These are phyloP conservation scores for Salicornia ramosissima DNA, from an alignment of 148 eudicot species.

Conservation along the genomic window DNA sequence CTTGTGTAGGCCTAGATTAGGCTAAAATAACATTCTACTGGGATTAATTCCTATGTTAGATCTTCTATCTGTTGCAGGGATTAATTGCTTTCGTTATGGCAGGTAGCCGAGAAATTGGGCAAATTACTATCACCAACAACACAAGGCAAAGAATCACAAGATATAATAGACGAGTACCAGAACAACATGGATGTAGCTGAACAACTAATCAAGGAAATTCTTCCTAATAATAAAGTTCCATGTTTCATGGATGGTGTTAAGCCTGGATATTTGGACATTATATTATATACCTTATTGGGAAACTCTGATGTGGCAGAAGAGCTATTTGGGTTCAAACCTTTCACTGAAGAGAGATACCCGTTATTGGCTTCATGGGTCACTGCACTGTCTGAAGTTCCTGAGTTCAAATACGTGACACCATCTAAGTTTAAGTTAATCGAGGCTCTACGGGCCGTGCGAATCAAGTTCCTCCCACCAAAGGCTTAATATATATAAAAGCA, in stretches of 20 bases:
- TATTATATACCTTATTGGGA: conserved; percentile 14
- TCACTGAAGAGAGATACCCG: conserved; percentile 17
- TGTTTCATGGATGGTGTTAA: not conserved
- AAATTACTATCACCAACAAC: not conserved
- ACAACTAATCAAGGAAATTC: conserved; percentile 21
- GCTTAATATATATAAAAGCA: too few species aligned
- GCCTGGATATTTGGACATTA: conserved; percentile 23
- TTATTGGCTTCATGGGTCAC: conserved; percentile 12
- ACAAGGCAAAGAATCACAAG: conserved; percentile 4
- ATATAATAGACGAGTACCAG: not conserved
- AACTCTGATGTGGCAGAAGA: not conserved
- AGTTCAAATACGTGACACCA: conserved; percentile 6
- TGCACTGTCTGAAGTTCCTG: conserved; percentile 17
- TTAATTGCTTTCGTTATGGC: too few species aligned
- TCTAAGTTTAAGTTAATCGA: conserved; percentile 6
- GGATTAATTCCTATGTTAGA: too few species aligned
- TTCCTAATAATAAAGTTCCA: conserved; percentile 10
- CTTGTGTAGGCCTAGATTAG: too few species aligned
- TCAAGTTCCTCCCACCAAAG: not conserved
- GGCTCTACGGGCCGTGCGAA: not conserved
- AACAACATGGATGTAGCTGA: conserved; percentile 20
- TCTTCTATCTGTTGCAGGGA: too few species aligned
- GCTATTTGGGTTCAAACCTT: not conserved
- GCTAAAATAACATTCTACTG: too few species aligned
- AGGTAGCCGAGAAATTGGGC: conserved; percentile 1